phyloP scores from a whole-genome alignment of 768 basidiomycete species.

The Phanerochaete sordida region DNA sequence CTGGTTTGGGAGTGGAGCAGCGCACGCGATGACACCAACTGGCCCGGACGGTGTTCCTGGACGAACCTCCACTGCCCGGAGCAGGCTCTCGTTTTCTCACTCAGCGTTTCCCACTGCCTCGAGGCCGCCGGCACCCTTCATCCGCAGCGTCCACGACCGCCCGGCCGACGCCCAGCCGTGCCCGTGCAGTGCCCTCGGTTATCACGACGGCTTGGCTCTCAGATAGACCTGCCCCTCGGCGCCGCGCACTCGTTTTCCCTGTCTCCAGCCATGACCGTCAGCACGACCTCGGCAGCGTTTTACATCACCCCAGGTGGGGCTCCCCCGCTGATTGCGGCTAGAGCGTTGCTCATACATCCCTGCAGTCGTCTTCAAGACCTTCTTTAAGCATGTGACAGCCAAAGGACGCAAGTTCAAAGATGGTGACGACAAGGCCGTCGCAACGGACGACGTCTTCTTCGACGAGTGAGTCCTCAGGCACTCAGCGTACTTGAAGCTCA shows the following conservation, averaged over 20 bases:
- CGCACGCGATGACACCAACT: constrained; percentile 3
- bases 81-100: background rate
- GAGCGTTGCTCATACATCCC: background rate
- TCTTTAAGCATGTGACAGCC: constrained; percentile 43
- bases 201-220: background rate
- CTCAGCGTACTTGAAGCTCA: background rate
- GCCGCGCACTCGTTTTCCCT: constrained; percentile 33
- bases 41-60: background rate
- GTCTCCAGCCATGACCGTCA: constrained; percentile 47
- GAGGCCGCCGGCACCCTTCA: background rate
- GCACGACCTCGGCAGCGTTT: constrained; percentile 48
- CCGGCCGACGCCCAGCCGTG: background rate
- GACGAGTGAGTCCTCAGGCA: constrained; percentile 48
- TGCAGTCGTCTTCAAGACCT: constrained; percentile 53
- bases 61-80: background rate
- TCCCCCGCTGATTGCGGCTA: background rate
- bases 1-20: background rate
- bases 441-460: constrained; percentile 62
- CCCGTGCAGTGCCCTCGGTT: background rate
- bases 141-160: background rate
- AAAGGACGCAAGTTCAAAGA: constrained; percentile 38
- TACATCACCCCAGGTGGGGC: constrained; percentile 50
- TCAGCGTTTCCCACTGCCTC: background rate
- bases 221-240: background rate
- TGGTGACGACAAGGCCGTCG: constrained; percentile 33